Conservation (phyloP, 2,329 filamentous ascomycete species). For the Calonectria pteridis region DNA sequence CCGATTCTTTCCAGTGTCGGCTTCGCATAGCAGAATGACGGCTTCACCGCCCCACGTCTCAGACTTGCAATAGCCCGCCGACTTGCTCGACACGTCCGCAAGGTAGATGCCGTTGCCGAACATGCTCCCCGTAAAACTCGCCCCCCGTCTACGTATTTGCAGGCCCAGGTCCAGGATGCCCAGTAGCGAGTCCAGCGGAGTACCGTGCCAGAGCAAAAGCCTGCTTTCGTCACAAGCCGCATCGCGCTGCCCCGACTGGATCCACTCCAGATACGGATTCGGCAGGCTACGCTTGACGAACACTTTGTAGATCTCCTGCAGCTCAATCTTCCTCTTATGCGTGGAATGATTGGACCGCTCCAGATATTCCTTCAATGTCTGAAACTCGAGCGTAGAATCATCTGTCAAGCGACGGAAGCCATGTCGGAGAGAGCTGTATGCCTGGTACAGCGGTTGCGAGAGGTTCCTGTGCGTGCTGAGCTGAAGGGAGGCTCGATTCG, state of each 20-base stretch:
- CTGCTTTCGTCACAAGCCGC: background rate
- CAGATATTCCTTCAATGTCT: background rate
- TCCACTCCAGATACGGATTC: background rate
- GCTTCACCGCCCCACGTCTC: background rate
- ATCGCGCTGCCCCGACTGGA: background rate
- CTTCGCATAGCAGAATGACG: background rate
- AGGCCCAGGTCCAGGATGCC: background rate
- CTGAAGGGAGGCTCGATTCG: background rate
- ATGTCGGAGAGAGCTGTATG: background rate
- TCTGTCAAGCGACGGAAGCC: background rate
- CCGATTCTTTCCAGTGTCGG: background rate
- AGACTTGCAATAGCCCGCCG: background rate
- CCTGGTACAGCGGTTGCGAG: background rate
- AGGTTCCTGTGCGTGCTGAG: background rate
- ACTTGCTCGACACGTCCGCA: background rate
- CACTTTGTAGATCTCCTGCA: background rate
- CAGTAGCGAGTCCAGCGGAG: background rate
- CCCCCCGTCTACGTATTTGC: background rate
- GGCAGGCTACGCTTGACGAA: background rate
- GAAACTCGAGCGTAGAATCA: background rate
- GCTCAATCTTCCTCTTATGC: background rate
- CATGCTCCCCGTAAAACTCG: background rate
- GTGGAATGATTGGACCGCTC: background rate
- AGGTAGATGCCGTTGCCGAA: conserved; percentile 8
- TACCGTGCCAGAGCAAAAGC: background rate